Conservation (phyloP, 441 rosid genomes). For the Euphorbia schlechtendalii region DNA sequence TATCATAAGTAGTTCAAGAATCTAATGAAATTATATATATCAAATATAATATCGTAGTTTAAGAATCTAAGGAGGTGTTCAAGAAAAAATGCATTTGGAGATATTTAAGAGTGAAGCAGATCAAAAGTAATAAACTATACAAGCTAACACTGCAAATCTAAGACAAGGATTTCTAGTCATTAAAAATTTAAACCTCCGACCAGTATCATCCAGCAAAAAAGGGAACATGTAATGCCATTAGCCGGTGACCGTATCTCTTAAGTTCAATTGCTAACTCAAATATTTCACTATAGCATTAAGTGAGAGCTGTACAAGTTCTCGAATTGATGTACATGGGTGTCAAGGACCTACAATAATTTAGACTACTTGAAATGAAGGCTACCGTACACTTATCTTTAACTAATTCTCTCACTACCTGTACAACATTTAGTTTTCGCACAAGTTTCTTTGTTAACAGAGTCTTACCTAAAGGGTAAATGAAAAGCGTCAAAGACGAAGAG, state of each 20-base stretch:
- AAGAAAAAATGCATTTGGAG: background rate
- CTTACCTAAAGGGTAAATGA: background rate
- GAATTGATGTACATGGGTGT: background rate
- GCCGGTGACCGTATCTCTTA: background rate
- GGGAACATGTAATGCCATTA: background rate
- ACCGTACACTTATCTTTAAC: background rate
- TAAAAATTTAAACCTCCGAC: background rate
- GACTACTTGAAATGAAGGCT: background rate
- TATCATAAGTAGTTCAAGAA: too few relatives aligned
- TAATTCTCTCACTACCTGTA: background rate
- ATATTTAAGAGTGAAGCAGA: background rate
- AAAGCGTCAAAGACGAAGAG: background rate
- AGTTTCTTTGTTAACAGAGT: background rate
- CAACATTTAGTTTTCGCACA: background rate
- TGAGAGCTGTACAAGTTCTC: background rate
- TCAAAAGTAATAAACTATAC: background rate
- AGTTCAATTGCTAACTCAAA: too few relatives aligned
- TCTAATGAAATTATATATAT: too few relatives aligned
- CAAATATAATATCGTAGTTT: background rate
- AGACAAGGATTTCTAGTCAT: background rate
- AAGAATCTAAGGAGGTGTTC: background rate
- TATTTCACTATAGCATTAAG: too few relatives aligned
- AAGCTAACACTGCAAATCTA: background rate
- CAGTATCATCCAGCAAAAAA: too few relatives aligned
- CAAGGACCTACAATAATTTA: background rate